Conservation (phyloP, 768 basidiomycete genomes). For the Pleurotus salmoneostramineus region DNA sequence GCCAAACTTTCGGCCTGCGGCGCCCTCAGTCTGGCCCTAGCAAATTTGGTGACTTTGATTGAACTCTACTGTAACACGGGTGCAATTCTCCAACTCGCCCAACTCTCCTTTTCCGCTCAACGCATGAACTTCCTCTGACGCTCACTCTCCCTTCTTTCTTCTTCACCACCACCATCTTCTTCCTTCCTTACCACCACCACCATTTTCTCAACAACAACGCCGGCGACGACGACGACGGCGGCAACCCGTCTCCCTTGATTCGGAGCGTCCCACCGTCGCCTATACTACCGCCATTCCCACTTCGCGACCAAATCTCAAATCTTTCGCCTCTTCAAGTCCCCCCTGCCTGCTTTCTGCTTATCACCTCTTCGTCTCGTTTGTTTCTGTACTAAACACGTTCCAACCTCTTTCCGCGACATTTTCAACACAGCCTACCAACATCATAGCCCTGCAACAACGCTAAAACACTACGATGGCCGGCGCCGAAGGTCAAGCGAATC, state of each 20-base stretch:
- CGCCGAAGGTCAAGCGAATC: slow-evolving; percentile 5
- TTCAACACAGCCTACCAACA: not conserved
- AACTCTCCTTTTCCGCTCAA: slow-evolving; percentile 20
- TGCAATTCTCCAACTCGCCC: slow-evolving; percentile 13
- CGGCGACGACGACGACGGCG: not conserved
- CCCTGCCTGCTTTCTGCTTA: slow-evolving; percentile 7
- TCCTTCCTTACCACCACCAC: not conserved
- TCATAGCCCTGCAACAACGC: not conserved
- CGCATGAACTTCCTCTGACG: slow-evolving; percentile 15
- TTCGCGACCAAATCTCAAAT: not conserved
- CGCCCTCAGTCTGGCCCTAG: no score
- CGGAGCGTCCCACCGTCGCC: slow-evolving; percentile 6
- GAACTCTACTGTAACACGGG: no score
- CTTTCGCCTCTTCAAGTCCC: no score
- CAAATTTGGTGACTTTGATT: no score
- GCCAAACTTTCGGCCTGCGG: no score
- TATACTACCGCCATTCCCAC: slow-evolving; percentile 16
- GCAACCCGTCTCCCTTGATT: no score
- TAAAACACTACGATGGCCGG: slow-evolving; percentile 6
- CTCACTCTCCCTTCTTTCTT: not conserved
- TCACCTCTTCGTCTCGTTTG: slow-evolving; percentile 10
- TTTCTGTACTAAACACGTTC: slow-evolving; percentile 13
- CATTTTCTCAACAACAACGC: not conserved
- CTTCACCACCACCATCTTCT: slow-evolving; percentile 8
- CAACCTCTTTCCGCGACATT: slow-evolving; percentile 3